Evolutionary conservation across 179 eudicot species (phyloP).

Genomic region (Amaranthus tricolor): DNA sequence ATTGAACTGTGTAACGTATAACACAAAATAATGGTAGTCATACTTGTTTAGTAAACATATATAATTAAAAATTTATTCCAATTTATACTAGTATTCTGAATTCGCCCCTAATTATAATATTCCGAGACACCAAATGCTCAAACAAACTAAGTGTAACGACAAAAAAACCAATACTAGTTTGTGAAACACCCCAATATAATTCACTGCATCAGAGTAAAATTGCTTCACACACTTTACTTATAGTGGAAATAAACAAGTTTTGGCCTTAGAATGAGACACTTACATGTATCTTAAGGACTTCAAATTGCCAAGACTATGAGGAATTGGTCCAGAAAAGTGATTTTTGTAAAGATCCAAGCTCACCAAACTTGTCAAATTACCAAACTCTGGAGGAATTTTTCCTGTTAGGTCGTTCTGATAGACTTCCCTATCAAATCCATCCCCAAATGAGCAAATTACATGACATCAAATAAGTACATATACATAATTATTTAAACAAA

Average conservation of each 20-base stretch:
- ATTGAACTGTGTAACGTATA: no score
- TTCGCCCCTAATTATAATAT: no score
- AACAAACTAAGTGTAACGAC: no score
- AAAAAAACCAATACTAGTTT: no score
- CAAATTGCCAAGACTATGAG: constrained; percentile 31
- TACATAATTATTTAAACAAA: neutral
- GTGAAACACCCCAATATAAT: no score
- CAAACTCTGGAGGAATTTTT: constrained; percentile 28
- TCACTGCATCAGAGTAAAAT: no score
- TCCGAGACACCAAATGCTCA: no score
- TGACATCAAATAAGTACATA: neutral
- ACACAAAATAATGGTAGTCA: no score
- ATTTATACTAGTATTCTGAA: no score
- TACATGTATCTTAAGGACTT: constrained; percentile 18
- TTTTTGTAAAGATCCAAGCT: constrained; percentile 32
- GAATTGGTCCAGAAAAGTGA: constrained; percentile 28
- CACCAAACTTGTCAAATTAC: constrained; percentile 22
- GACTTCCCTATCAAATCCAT: constrained; percentile 28
- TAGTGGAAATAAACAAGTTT: neutral
- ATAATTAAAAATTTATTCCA: no score
- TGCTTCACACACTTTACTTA: neutral
- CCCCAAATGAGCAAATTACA: neutral
- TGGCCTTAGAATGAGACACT: neutral
- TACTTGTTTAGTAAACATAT: no score
- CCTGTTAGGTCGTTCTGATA: constrained; percentile 30